Evolutionary conservation across 2,329 filamentous ascomycete genomes (phyloP), one percentile per base, ranked within the genome.

Genomic region (Cercospora canescens): DNA sequence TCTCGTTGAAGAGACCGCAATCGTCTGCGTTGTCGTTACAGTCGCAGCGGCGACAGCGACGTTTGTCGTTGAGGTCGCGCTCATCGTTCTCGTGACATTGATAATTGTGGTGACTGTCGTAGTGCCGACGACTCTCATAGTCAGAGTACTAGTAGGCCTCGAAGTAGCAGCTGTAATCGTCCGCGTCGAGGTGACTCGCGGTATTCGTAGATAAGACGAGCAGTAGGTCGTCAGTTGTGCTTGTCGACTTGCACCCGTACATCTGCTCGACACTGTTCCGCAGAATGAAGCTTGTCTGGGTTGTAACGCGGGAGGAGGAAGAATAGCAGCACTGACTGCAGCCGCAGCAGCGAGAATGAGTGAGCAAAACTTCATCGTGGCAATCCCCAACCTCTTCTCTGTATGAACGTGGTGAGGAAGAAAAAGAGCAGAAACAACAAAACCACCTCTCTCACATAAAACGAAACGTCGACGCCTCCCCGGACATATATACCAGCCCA

Each of bases 191-290:
- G 59, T 61, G n/a, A 52, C 30, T 61, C 45, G 11, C 1, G 59
- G 59, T 5, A 61, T 52, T 6, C 28, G 9, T 30, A 61, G 59
- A 30, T 61, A 61, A n/a, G 59, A 61, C 26, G 59, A 61, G 39
- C 59, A 61, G 30, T 52, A 61, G 6, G 59, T 34, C 18, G 59
- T 52, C 8, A 61, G n/a, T 26, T 50, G 45, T 35, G 59, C 59
- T 18, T 61, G 59, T 50, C 30, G 39, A 45, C 41, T 52, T 2
- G 41, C 8, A 4, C 59, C 59, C 45, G 59, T 32, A 37, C 59
- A 61, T 28, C 59, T 45, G 26, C 26, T 61, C 18, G 41, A 21
- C 41, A 61, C 59, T 2, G 45, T 61, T 0, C 37, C 30, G 41
- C 59, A 61, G 18, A 52, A 61, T 14, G 59, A 21, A 21, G n/a